Base-by-base conservation (phyloP, 2,329 filamentous ascomycete genomes). In the Pseudofabraea citricarpa region DNA sequence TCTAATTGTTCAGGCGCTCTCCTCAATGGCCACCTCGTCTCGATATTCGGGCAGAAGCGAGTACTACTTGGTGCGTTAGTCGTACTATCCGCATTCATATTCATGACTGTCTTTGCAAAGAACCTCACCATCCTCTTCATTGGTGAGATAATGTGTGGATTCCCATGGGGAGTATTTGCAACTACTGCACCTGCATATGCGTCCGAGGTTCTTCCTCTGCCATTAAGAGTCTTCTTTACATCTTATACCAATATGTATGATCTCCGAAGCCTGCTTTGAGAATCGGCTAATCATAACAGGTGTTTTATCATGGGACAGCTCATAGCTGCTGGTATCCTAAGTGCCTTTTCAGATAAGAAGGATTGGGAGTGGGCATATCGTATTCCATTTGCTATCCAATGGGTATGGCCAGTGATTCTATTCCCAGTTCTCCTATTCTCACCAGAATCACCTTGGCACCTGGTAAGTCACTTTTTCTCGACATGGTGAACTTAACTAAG, bases 391-490 rank as follows among this genome's bases (percentile, higher is more conserved):
- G 67, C 64, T 3, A 46, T 73, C 19, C 71, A 74, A 48, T 72
- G 71, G 70, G 68, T 71, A 58, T 73, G 70, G 70, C 69, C 70
- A 1, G 35, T 70, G 31, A 69, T 69, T 1, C 56, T 73, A 2
- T 61, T 69, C 32, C 55, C 71, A 33, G 68, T 63, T 2, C 65
- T 71, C 18, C 57, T 57, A 9, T 59, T 72, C 20, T 70, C 70
- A 0, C 70, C 70, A 2, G 70, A 73, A 48, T 72, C 69, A 0
- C 70, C 70, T 0, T 73, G 70, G 69, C 71, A 66, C 67, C 58
- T 71, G 22, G 66, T 72, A 15, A 37, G 3, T 24, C 15, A 6
- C 35, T 13, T 12, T 24, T 22, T 15, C 3, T 36, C 16, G 10
- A 13, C 16, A 2, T 36, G 16, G 18, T 22, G 13, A 37, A 31